Percentiles rank a stretch among this genome's conserved stretches.
These are phyloP conservation scores for Coprinopsis strossmayeri DNA, from an alignment of 768 basidiomycete species.

Conservation along the genomic window DNA sequence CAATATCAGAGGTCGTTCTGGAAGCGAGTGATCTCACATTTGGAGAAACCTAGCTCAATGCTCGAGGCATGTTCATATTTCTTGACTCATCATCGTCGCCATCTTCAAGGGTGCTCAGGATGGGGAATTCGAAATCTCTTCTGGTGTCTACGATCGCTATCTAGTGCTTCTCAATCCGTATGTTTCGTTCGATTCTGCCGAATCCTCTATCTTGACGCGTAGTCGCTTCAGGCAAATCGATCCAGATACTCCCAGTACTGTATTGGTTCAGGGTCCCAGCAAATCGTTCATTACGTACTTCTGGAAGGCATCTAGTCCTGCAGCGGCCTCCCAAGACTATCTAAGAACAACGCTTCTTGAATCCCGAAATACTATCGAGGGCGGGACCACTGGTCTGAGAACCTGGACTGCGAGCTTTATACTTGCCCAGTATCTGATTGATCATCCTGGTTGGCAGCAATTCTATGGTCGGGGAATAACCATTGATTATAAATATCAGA, in stretches of 20 bases:
- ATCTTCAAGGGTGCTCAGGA: conserved; percentile 16
- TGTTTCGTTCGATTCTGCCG: conserved; percentile 22
- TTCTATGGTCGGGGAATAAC: not conserved
- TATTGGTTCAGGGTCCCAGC: conserved; percentile 22
- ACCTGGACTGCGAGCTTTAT: conserved; percentile 75
- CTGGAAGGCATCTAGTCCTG: conserved; percentile 31
- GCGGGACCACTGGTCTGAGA: conserved; percentile 72
- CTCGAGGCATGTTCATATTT: conserved; percentile 39
- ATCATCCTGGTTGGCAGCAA: conserved; percentile 41
- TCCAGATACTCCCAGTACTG: conserved; percentile 19
- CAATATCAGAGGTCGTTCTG: conserved; percentile 63
- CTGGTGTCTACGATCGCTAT: conserved; percentile 58
- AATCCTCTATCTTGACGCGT: not conserved
- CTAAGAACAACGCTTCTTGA: conserved; percentile 58
- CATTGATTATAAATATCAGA: conserved; percentile 31
- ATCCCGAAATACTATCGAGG: conserved; percentile 66
- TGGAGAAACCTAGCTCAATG: conserved; percentile 35
- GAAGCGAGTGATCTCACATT: conserved; percentile 58
- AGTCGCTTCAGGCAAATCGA: not conserved
- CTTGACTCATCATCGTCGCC: not conserved
- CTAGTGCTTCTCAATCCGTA: conserved; percentile 37
- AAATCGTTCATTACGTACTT: conserved; percentile 64
- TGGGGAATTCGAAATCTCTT: conserved; percentile 55
- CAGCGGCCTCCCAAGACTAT: conserved; percentile 16
- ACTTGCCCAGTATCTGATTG: conserved; percentile 55